Conservation (phyloP, 192 early-diverging fungal genomes). For the Rhizophagus sp. region DNA sequence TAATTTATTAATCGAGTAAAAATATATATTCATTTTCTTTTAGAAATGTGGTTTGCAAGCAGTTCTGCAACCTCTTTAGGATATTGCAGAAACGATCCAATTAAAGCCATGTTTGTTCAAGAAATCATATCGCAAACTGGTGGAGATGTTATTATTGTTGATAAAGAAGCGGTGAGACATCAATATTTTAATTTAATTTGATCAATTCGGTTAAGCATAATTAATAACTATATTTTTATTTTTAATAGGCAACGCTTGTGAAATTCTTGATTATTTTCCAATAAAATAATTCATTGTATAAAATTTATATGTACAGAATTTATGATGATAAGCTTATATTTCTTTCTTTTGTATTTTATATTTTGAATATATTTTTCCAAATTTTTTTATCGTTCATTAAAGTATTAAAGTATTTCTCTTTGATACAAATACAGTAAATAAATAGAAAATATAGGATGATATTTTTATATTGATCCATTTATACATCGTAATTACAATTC, state of each 20-base stretch:
- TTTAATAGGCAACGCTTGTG: constrained; percentile 1
- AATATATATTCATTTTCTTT: neutral
- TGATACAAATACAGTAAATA: no score
- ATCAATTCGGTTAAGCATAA: neutral
- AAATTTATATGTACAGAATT: no score
- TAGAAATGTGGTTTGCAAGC: constrained; percentile 18
- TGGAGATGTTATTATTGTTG: neutral
- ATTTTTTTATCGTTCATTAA: no score
- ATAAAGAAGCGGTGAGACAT: constrained; percentile 12
- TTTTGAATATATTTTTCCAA: no score
- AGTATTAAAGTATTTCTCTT: no score
- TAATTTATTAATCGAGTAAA: neutral
- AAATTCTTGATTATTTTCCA: constrained; percentile 3
- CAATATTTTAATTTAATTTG: neutral
- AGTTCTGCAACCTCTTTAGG: neutral
- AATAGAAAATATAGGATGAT: no score
- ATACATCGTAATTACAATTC: no score
- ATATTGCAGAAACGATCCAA: neutral
- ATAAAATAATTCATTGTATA: neutral
- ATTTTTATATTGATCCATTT: no score
- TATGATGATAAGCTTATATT: no score
- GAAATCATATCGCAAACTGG: neutral
- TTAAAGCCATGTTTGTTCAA: constrained; percentile 6
- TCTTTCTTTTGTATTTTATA: no score
- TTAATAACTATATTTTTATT: neutral